Conservation (phyloP, 2,329 filamentous ascomycete genomes). For the Epichloe bromicola region DNA sequence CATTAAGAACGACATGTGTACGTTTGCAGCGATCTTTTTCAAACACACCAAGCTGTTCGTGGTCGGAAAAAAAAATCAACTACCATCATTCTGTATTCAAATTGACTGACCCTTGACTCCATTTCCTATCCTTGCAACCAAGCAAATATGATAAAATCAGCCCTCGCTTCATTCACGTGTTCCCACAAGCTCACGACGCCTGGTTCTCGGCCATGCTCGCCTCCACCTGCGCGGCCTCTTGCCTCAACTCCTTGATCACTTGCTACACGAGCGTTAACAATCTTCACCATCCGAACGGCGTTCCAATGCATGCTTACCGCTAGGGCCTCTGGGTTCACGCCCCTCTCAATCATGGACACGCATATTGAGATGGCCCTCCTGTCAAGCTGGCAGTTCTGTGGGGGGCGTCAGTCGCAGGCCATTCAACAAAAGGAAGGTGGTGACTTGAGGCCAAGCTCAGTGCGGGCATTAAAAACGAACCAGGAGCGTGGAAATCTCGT, state of each 20-base stretch:
- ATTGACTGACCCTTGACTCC: neutral
- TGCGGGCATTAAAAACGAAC: conserved; percentile 38
- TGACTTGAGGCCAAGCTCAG: neutral
- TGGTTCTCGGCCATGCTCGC: conserved; percentile 11
- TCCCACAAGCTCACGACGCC: neutral
- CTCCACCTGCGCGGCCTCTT: conserved; percentile 39
- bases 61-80: neutral
- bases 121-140: neutral
- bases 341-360: conserved; percentile 93
- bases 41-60: neutral
- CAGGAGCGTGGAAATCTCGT: conserved; percentile 79
- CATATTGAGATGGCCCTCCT: conserved; percentile 85
- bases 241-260: conserved; percentile 46
- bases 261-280: conserved; percentile 24
- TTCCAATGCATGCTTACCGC: conserved; percentile 47
- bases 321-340: conserved; percentile 87
- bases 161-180: neutral
- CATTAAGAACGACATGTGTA: neutral
- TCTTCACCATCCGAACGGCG: neutral
- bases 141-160: neutral
- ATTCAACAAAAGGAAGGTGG: neutral
- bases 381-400: conserved; percentile 84
- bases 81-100: neutral
- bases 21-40: neutral
- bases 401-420: conserved; percentile 5